Base-by-base conservation (phyloP, 495 filamentous ascomycete species). In the Clohesyomyces aquaticus region DNA sequence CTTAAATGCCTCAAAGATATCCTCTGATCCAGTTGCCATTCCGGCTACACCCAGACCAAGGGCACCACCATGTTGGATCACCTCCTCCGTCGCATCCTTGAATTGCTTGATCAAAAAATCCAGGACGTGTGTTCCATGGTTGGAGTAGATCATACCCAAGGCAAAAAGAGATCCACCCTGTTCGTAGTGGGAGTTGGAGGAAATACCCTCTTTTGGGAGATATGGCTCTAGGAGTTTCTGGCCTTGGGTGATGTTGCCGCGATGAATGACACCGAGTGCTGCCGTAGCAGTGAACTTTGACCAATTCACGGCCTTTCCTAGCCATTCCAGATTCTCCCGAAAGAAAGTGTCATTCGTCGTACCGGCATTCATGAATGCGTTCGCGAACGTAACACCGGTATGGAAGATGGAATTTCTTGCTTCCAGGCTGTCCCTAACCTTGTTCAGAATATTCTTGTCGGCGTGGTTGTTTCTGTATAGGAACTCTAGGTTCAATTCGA, bases 291-390 rank as follows among this genome's bases (percentile, higher is more conserved):
- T 96, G 74, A 99, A 99, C 72, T 99, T 99, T 59, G 94, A 97
- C 95, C 95, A 99, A 78, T 99, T 99, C 16, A 98, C 91, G 46
- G 95, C 95, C 78, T 98, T 99, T 29, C 93, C 91, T 9, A 99
- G 82, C 95, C 95, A 99, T 52, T 99, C 95, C 26, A 99, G 76
- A 63, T 98, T 99, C 66, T 97, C 92, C 1, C 95, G 83, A 81
- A 98, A 97, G 79, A 98, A 99, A 69, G 89, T 91, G 75, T 98
- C 95, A 63, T 93, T 92, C 0, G 93, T 97, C 8, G 95, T 98
- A 32, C 95, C 95, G n/a, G 95, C 91, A 71, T 99, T 94, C 93
- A 98, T 99, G 75, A 99, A 98, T 12, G 91, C 95, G 73, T 97
- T 97, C 63, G 94, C 93, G 65, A 99, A 91, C 0, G 94, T 98